Base-by-base conservation (phyloP, 2,329 filamentous ascomycete genomes). In the Arthrinium phaeospermum region DNA sequence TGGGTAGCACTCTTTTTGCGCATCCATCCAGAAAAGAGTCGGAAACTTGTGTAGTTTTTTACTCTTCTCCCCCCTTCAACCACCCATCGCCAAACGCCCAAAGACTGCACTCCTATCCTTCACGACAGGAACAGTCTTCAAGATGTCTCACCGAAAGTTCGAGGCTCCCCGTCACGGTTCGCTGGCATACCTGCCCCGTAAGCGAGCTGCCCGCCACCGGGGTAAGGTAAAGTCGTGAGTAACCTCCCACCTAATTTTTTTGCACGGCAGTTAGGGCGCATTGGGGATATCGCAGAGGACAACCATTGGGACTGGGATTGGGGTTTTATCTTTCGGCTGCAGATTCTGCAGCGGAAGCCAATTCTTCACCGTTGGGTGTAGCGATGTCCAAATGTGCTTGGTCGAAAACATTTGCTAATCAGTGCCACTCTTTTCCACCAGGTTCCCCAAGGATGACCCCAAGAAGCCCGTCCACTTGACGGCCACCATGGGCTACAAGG, bases 391-490 rank as follows among this genome's bases (percentile, higher is more conserved):
- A n/a, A 12, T 64, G 19, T 30, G 34, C 30, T n/a, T 14, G 57
- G 19, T 64, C 19, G 41, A 64, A 22, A 64, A 41, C 12, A n/a
- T 24, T 3, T n/a, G 57, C 57, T 64, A 64, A 64, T 14, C 30
- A 41, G 14, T 12, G n/a, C 22, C 10, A 64, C 57, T 41, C 22
- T 64, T 41, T 64, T n/a, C 74, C 74, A 72, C 80, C 83, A 97
- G 94, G 88, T 99, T 99, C 92, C 96, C 96, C 85, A 98, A 98
- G 93, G 96, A 99, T 94, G 95, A 99, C 91, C 90, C 95, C 84
- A 98, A 98, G 94, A 97, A 98, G 93, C 94, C 95, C 83, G 94
- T 98, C 86, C 96, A 99, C 91, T 92, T 99, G 83, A 99, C 96
- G 77, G 96, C 96, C 83, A 88, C 94, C 83, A 95, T 98, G 92